Evolutionary conservation across 306 rosid genomes (phyloP).

Genomic region (Vicia faba): DNA sequence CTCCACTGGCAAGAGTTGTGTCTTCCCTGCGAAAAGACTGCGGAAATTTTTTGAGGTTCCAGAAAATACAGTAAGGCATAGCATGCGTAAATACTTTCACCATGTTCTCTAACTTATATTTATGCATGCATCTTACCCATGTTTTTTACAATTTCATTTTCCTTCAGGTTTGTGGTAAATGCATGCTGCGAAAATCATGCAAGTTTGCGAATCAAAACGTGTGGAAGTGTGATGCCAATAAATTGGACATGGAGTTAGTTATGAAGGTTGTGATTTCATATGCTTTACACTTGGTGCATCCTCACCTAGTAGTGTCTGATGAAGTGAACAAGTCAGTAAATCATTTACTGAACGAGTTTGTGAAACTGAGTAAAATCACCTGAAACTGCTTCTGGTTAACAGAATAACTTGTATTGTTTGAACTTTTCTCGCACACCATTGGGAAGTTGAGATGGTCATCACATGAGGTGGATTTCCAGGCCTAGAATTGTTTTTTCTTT

Average conservation of each 20-base stretch:
- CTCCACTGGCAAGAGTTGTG: constrained; percentile 32
- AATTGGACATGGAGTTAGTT: constrained; percentile 45
- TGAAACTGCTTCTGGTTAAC: constrained; percentile 30
- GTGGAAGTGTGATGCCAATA: constrained; percentile 48
- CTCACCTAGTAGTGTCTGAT: constrained; percentile 54
- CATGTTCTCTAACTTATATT: constrained; percentile 9
- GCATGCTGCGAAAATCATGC: constrained; percentile 41
- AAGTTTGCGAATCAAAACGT: constrained; percentile 56
- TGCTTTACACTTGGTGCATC: constrained; percentile 53
- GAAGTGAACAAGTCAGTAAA: constrained; percentile 50
- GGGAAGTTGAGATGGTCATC: background rate
- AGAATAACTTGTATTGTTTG: background rate
- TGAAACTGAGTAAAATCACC: constrained; percentile 57
- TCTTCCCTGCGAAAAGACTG: constrained; percentile 66
- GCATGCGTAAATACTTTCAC: constrained; percentile 15
- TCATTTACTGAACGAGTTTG: constrained; percentile 60
- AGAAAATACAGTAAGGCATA: constrained; percentile 51
- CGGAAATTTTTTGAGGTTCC: constrained; percentile 66
- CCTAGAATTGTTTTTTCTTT: background rate
- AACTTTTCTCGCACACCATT: background rate
- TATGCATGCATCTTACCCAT: background rate
- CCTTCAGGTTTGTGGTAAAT: constrained; percentile 48
- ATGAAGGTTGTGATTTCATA: constrained; percentile 56
- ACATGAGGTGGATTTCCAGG: background rate
- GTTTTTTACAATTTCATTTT: constrained; percentile 22